phyloP scores from a whole-genome alignment of 2,329 filamentous ascomycete genomes.

The Apiospora saccharicola region DNA sequence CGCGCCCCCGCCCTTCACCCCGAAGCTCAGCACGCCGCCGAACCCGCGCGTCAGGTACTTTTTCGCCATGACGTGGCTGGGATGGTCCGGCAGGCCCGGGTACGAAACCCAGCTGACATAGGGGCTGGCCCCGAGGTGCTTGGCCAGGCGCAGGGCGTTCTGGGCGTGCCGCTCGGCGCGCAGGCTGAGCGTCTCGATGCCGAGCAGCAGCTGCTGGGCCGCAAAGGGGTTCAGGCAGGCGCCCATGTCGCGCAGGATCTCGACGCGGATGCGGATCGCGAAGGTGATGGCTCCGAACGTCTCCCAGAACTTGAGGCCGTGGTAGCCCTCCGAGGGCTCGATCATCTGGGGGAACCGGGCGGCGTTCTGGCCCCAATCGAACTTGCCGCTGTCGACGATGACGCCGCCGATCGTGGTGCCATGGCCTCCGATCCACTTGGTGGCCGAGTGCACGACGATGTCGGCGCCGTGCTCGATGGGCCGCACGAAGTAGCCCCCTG shows the following conservation, averaged over 20 bases:
- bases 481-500: constrained; percentile 85
- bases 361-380: constrained; percentile 88
- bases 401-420: constrained; percentile 91
- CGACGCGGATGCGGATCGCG: constrained; percentile 85
- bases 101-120: constrained; percentile 95
- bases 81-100: constrained; percentile 84
- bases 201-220: constrained; percentile 89
- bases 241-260: constrained; percentile 88
- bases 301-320: constrained; percentile 93
- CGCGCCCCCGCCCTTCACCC: constrained; percentile 86
- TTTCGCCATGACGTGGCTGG: constrained; percentile 81
- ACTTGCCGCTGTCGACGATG: constrained; percentile 87
- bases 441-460: constrained; percentile 92
- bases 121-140: constrained; percentile 82
- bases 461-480: constrained; percentile 92
- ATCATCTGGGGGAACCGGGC: constrained; percentile 91
- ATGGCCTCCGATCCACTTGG: constrained; percentile 97
- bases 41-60: constrained; percentile 86
- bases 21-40: constrained; percentile 91
- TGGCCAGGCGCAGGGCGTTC: constrained; percentile 82
- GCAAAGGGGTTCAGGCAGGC: constrained; percentile 86
- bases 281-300: constrained; percentile 86
- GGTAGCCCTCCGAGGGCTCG: constrained; percentile 87
- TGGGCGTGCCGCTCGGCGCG: constrained; percentile 85
- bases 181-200: constrained; percentile 88